Evolutionary conservation across 805 yeast genomes (phyloP).

Genomic region (Candida qinlingensis): DNA sequence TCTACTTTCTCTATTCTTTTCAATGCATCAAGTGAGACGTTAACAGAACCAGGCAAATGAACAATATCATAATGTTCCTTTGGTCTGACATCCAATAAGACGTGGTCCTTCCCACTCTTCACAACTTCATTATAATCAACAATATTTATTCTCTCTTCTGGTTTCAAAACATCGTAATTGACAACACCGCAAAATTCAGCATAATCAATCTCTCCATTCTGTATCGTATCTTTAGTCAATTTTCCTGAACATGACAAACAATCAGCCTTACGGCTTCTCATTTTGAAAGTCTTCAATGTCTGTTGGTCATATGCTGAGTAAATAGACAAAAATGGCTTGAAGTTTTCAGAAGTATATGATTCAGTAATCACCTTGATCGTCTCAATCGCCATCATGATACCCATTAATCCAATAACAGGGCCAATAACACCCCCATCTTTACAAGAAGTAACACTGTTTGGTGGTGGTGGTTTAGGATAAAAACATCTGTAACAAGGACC

Average conservation of each 20-base stretch:
- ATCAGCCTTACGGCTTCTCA: constrained; percentile 57
- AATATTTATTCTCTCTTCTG: constrained; percentile 43
- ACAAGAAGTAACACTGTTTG: constrained; percentile 77
- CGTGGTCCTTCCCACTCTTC: constrained; percentile 15
- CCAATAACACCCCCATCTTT: constrained; percentile 94
- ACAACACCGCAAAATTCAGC: constrained; percentile 68
- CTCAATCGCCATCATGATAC: constrained; percentile 84
- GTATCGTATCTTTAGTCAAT: constrained; percentile 44
- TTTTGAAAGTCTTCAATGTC: constrained; percentile 65
- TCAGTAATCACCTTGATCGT: constrained; percentile 68
- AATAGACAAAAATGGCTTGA: constrained; percentile 63
- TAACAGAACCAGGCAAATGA: constrained; percentile 50
- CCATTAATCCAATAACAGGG: constrained; percentile 92
- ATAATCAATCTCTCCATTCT: constrained; percentile 51
- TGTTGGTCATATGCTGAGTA: constrained; percentile 67
- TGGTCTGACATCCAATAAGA: constrained; percentile 76
- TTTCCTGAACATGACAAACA: constrained; percentile 60
- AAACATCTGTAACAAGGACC: constrained; percentile 97
- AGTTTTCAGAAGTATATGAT: constrained; percentile 43
- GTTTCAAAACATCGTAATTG: constrained; percentile 39
- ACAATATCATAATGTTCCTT: constrained; percentile 68
- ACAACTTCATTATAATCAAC: constrained; percentile 27
- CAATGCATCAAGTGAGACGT: constrained; percentile 55
- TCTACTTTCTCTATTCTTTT: constrained; percentile 26
- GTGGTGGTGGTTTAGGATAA: constrained; percentile 86